Conservation (phyloP, 768 basidiomycete genomes). For the Astraeus odoratus region DNA sequence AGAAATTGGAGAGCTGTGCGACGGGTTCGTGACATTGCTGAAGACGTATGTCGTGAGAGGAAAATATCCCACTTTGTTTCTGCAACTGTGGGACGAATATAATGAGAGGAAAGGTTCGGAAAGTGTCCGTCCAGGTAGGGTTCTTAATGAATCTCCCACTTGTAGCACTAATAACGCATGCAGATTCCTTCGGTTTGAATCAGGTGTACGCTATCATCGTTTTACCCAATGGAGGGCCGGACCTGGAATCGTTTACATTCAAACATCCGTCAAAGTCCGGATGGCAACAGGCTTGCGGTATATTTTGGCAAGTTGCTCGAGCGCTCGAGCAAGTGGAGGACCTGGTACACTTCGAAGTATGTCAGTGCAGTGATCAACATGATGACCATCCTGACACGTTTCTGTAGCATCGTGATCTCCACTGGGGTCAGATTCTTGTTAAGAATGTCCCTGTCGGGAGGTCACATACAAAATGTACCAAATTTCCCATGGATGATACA, state of each 20-base stretch:
- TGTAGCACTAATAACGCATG: slow-evolving; percentile 6
- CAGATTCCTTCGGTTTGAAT: slow-evolving; percentile 67
- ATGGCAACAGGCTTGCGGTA: slow-evolving; percentile 84
- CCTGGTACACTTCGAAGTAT: slow-evolving; percentile 80
- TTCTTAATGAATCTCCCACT: not conserved
- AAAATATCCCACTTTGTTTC: slow-evolving; percentile 69
- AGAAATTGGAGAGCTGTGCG: slow-evolving; percentile 69
- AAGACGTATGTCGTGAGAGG: slow-evolving; percentile 86
- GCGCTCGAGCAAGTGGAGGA: slow-evolving; percentile 76
- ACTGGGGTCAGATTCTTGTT: slow-evolving; percentile 94
- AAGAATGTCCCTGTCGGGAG: slow-evolving; percentile 40
- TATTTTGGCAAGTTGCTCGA: slow-evolving; percentile 88
- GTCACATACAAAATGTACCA: slow-evolving; percentile 30
- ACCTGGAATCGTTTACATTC: slow-evolving; percentile 84
- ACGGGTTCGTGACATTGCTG: slow-evolving; percentile 73
- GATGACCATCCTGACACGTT: slow-evolving; percentile 2
- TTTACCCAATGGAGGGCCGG: slow-evolving; percentile 83
- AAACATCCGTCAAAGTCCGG: slow-evolving; percentile 42
- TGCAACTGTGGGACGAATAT: slow-evolving; percentile 86
- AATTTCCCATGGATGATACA: slow-evolving; percentile 56
- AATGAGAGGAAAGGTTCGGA: slow-evolving; percentile 69
- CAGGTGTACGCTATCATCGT: slow-evolving; percentile 90
- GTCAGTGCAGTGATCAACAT: slow-evolving; percentile 12
- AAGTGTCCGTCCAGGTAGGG: slow-evolving; percentile 76
- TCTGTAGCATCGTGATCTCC: slow-evolving; percentile 91